Evolutionary conservation across 2,329 filamentous ascomycete genomes (phyloP).

Genomic region (Arachnopeziza araneosa): DNA sequence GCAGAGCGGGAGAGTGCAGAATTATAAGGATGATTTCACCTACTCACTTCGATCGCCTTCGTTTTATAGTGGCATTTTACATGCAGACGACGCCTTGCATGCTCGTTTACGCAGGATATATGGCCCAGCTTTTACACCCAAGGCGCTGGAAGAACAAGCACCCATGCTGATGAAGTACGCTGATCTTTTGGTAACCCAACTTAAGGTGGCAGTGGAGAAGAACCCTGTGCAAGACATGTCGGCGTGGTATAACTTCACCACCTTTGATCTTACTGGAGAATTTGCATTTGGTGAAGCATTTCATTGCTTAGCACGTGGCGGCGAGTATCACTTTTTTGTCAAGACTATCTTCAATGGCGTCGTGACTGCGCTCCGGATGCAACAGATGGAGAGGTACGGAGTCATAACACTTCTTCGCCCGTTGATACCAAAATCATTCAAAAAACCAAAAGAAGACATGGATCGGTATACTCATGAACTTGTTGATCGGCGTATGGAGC

Average conservation of each 20-base stretch:
- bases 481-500: neutral
- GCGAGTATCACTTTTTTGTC: conserved; percentile 1
- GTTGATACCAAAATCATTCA: conserved; percentile 2
- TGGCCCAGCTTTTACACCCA: conserved; percentile 27
- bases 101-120: conserved; percentile 24
- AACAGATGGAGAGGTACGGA: conserved; percentile 1
- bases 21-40: neutral
- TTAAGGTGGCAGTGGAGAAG: neutral
- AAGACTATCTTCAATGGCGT: conserved; percentile 1
- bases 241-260: conserved; percentile 31
- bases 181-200: neutral
- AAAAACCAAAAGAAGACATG: conserved; percentile 5
- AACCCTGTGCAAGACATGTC: conserved; percentile 1
- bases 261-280: conserved; percentile 37
- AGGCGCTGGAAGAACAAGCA: conserved; percentile 16
- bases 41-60: neutral
- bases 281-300: conserved; percentile 40
- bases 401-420: conserved; percentile 1
- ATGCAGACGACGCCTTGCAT: conserved; percentile 14
- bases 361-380: neutral
- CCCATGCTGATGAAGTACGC: neutral
- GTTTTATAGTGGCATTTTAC: conserved; percentile 2
- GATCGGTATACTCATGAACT: conserved; percentile 3
- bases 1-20: neutral
- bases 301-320: conserved; percentile 22